Conservation (phyloP, 139 green algal species). For the Coccomyxa sp. region DNA sequence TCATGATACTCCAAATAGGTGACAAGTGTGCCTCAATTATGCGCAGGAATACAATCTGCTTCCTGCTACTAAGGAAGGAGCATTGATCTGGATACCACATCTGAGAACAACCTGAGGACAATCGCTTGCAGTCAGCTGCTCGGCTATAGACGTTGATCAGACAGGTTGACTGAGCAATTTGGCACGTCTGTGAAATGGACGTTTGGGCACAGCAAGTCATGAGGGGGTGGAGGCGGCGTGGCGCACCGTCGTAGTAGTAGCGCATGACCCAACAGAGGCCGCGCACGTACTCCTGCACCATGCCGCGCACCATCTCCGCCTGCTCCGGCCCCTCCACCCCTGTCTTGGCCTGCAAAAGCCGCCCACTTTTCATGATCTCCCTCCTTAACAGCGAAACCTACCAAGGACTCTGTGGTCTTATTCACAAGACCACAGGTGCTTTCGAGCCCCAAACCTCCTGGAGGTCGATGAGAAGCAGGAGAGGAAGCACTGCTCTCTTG, state of each 20-base stretch:
- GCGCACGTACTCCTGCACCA: constrained; percentile 84
- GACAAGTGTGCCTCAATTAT: no score
- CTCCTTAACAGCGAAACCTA: background rate
- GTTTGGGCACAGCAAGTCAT: no score
- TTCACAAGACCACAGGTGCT: no score
- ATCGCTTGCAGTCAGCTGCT: no score
- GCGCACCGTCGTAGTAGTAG: constrained; percentile 85
- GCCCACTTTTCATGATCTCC: constrained; percentile 14
- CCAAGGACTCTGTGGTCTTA: no score
- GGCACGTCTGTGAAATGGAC: no score
- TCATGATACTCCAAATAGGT: no score
- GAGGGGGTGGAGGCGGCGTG: no score
- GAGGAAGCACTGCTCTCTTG: background rate
- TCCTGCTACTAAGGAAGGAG: background rate
- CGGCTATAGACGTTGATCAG: no score
- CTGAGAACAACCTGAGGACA: no score
- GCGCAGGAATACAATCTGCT: background rate
- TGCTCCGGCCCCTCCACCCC: constrained; percentile 18
- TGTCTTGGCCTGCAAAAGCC: constrained; percentile 40
- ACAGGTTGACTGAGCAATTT: no score
- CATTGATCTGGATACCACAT: no score
- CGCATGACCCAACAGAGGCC: constrained; percentile 95
- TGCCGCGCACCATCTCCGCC: constrained; percentile 31
- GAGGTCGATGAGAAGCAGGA: background rate
- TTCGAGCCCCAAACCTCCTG: background rate